These are phyloP conservation scores for Cicer arietinum DNA, from an alignment of 306 rosid genomes.

Conservation along the genomic window DNA sequence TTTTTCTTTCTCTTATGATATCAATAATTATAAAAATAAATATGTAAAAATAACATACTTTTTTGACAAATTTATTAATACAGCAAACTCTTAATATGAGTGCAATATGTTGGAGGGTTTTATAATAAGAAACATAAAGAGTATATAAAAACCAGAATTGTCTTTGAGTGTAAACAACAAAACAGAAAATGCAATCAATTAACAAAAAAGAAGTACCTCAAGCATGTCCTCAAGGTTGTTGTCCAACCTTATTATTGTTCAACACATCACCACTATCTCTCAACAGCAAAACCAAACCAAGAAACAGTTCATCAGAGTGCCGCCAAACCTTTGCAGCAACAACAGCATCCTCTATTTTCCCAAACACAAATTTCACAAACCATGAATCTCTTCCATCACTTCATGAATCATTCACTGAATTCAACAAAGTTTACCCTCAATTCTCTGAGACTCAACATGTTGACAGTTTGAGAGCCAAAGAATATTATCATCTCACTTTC, in stretches of 20 bases:
- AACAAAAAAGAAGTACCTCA: conserved; percentile 56
- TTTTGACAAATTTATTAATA: too few species aligned
- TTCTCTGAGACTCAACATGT: conserved; percentile 65
- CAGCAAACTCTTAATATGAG: too few species aligned
- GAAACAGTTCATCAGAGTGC: conserved; percentile 70
- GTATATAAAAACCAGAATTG: conserved; percentile 38
- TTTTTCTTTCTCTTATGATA: too few species aligned
- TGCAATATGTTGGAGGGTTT: too few species aligned
- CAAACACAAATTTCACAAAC: conserved; percentile 82
- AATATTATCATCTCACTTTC: conserved; percentile 71
- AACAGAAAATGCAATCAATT: conserved; percentile 57
- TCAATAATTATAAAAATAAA: too few species aligned
- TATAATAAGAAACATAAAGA: too few species aligned
- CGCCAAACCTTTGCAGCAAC: conserved; percentile 69
- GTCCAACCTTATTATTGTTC: conserved; percentile 60
- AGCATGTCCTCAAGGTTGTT: conserved; percentile 68
- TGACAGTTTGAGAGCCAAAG: conserved; percentile 70
- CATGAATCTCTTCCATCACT: conserved; percentile 87
- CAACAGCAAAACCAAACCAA: conserved; percentile 46
- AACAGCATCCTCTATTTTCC: conserved; percentile 73
- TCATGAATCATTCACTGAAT: conserved; percentile 66
- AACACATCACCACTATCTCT: conserved; percentile 51
- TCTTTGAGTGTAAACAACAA: conserved; percentile 28
- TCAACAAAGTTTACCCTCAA: conserved; percentile 72
- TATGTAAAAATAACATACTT: too few species aligned